Percentiles rank a stretch among this genome's conserved stretches.
These are phyloP conservation scores for Paramecium primaurelia DNA, from an alignment of 73 alveolate genomes.

Conservation along the genomic window DNA sequence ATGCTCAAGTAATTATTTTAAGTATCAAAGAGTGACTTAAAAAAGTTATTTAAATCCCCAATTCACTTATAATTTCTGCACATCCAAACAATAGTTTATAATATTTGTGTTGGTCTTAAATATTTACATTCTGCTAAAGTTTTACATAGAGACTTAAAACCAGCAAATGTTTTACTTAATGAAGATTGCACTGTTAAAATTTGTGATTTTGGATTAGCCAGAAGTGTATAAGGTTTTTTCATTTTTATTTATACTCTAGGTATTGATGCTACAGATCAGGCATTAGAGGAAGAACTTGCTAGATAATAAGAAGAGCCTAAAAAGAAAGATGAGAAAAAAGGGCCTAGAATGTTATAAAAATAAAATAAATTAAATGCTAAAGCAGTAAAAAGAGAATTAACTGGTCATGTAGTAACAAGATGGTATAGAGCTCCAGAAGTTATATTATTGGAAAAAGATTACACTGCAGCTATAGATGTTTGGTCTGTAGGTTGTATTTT, in stretches of 20 bases:
- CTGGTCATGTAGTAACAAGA: constrained; percentile 98
- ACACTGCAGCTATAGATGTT: constrained; percentile 93
- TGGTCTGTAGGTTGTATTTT: constrained; percentile 98
- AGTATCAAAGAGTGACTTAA: constrained; percentile 67
- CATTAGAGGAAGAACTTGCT: constrained; percentile 10
- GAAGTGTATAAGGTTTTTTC: constrained; percentile 62
- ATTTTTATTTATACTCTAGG: neutral
- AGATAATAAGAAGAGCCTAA: neutral
- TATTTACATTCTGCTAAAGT: constrained; percentile 88
- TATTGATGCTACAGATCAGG: constrained; percentile 36
- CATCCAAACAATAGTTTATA: constrained; percentile 78
- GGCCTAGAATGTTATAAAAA: neutral
- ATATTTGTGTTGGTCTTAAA: constrained; percentile 81
- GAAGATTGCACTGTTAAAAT: constrained; percentile 88
- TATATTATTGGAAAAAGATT: constrained; percentile 93
- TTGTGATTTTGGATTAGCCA: constrained; percentile 93
- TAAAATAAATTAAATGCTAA: constrained; percentile 44
- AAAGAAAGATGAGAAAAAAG: constrained; percentile 30
- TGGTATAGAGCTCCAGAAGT: constrained; percentile 99
- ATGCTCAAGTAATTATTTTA: constrained; percentile 45
- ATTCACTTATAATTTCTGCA: constrained; percentile 71
- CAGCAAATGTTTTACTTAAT: constrained; percentile 90
- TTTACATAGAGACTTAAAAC: constrained; percentile 93
- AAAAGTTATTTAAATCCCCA: constrained; percentile 80
- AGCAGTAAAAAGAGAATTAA: constrained; percentile 73